phyloP scores from a whole-genome alignment of 148 eudicot genomes.

The Rhododendron molle region DNA sequence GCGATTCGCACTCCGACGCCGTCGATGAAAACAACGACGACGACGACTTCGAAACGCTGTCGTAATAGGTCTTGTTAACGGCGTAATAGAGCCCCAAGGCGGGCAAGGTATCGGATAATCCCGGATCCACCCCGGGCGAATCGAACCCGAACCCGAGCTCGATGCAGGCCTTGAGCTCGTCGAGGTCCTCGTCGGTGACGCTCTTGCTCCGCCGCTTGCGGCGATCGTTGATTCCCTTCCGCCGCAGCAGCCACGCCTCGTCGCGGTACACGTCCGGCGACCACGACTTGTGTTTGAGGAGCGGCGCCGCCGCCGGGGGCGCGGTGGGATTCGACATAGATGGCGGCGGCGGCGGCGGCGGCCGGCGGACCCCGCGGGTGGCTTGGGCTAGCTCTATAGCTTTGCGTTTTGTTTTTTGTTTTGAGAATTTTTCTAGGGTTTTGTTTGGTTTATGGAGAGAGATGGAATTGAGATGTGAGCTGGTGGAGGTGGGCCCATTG shows the following conservation, averaged over 20 bases:
- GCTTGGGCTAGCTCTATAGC: conserved; percentile 31
- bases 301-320: conserved; percentile 8
- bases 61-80: conserved; percentile 52
- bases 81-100: conserved; percentile 66
- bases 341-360: conserved; percentile 18
- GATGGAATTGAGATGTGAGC: conserved; percentile 11
- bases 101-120: conserved; percentile 60
- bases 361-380: conserved; percentile 21
- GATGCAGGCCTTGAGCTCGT: conserved; percentile 70
- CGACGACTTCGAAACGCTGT: conserved; percentile 39
- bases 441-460: not conserved
- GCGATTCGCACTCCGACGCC: conserved; percentile 34
- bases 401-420: not conserved
- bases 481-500: not conserved
- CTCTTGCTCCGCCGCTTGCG: conserved; percentile 44
- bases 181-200: conserved; percentile 80
- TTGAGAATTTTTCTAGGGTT: not conserved
- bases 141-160: conserved; percentile 73
- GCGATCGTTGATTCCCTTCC: conserved; percentile 29
- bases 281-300: conserved; percentile 70
- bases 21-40: conserved; percentile 21
- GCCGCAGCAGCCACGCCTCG: conserved; percentile 56
- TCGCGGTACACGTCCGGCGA: conserved; percentile 66
- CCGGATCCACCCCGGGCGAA: conserved; percentile 50
- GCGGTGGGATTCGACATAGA: not conserved